Base-by-base conservation (phyloP, 257 asterid genomes). In the Vinca minor region DNA sequence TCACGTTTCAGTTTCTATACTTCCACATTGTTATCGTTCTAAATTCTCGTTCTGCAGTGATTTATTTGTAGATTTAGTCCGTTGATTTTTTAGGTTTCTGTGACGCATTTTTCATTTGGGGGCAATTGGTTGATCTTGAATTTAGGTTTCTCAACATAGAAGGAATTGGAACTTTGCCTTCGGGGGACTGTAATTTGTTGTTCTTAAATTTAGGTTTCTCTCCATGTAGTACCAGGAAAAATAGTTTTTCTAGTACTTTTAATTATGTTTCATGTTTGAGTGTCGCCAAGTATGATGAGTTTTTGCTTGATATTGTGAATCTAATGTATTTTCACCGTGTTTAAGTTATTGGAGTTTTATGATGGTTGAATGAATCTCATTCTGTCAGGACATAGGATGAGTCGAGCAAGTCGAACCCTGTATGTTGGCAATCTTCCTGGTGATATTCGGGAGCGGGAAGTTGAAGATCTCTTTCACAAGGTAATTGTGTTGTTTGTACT, bases 391-490 rank as follows among this genome's bases (percentile, higher is more conserved):
- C 69, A 81, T 69, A 87, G 62, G 67, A 93, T 93, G 99, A 93
- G 99, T 78, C 96, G 97, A 42, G 82, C 99, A 10, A 87, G 96
- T 78, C 84, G 94, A 82, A 93, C 99, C 31, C 89, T 93, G 48
- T 89, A 93, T 36, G 96, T 93, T 14, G 99, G 99, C 42, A 93
- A 93, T 82, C 99, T 93, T 74, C 99, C 97, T 4, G 97, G 97
- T 20, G 97, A 89, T 75, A 83, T 85, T 62, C 95, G 97, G 18
- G 99, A 93, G 80, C 87, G 97, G 6, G 96, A 93, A 81, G 95
- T 93, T 57, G 99, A 93, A 69, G 97, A 89, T 77, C 65, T 93
- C 74, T 93, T 93, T 73, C 81, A 89, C 87, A 93, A 89, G 99
- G 99, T 86, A 60, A 14, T 64, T 60, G 0, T 35, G 4, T 14